These are phyloP conservation scores for Kodamaea fukazawae DNA, from an alignment of 805 yeast species.

Conservation along the genomic window DNA sequence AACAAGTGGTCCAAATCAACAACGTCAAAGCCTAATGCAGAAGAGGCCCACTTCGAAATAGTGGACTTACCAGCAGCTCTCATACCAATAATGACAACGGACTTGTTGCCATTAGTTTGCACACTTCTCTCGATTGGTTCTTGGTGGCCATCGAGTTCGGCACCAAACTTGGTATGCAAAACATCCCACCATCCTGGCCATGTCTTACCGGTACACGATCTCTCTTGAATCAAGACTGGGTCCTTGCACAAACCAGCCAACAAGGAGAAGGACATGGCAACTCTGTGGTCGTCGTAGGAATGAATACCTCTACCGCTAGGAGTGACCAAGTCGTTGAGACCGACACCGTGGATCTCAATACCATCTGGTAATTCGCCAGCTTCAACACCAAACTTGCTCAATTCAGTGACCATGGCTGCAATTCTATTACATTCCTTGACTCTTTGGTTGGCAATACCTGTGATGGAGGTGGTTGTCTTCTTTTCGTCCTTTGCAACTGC, in stretches of 20 bases:
- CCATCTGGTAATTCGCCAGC: slow-evolving; percentile 91
- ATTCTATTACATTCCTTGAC: slow-evolving; percentile 97
- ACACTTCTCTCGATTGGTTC: slow-evolving; percentile 25
- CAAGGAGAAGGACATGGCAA: slow-evolving; percentile 94
- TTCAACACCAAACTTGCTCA: slow-evolving; percentile 85
- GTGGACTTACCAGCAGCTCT: slow-evolving; percentile 96
- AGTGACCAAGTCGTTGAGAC: slow-evolving; percentile 45
- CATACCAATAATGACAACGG: slow-evolving; percentile 90
- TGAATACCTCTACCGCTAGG: slow-evolving; percentile 62
- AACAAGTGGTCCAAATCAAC: slow-evolving; percentile 76
- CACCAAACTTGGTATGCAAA: slow-evolving; percentile 65
- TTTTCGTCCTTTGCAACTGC: slow-evolving; percentile 66
- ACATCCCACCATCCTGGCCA: slow-evolving; percentile 99
- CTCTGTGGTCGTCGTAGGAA: slow-evolving; percentile 94
- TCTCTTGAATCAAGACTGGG: slow-evolving; percentile 74
- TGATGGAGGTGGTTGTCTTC: slow-evolving; percentile 62
- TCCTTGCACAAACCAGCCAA: slow-evolving; percentile 68
- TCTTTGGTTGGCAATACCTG: slow-evolving; percentile 96
- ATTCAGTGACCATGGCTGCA: slow-evolving; percentile 86
- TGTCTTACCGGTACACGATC: slow-evolving; percentile 93
- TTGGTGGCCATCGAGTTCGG: slow-evolving; percentile 70
- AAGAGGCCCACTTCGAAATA: slow-evolving; percentile 75
- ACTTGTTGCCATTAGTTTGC: slow-evolving; percentile 41
- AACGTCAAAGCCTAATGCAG: slow-evolving; percentile 61
- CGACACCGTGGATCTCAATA: slow-evolving; percentile 75